Conservation (phyloP, 2,329 filamentous ascomycete genomes). For the Fusarium coffeatum region DNA sequence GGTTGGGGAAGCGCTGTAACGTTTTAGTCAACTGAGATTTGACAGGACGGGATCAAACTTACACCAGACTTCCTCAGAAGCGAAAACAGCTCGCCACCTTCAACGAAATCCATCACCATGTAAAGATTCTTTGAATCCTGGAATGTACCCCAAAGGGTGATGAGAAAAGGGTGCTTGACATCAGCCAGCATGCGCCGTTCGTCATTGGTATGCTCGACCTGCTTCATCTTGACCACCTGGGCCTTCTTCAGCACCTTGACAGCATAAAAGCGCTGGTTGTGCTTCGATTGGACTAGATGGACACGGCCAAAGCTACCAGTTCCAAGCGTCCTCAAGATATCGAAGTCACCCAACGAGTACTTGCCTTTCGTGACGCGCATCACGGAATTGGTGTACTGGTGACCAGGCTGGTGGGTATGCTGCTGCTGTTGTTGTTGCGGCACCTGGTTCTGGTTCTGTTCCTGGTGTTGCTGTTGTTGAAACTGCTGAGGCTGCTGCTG, state of each 20-base stretch:
- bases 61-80: conserved; percentile 92
- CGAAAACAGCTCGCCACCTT: conserved; percentile 97
- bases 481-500: conserved; percentile 38
- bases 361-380: conserved; percentile 90
- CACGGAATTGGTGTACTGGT: conserved; percentile 53
- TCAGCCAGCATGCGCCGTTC: conserved; percentile 95
- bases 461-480: conserved; percentile 33
- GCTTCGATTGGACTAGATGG: conserved; percentile 95
- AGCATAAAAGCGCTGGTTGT: conserved; percentile 98
- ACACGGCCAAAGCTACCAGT: conserved; percentile 98
- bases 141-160: conserved; percentile 98
- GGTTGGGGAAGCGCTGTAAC: conserved; percentile 91
- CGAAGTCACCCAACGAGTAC: conserved; percentile 92
- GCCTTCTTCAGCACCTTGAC: conserved; percentile 99
- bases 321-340: conserved; percentile 88
- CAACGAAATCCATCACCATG: conserved; percentile 99
- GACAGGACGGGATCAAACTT: conserved; percentile 50
- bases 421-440: conserved; percentile 46
- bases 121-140: conserved; percentile 95
- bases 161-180: conserved; percentile 97
- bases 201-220: conserved; percentile 99
- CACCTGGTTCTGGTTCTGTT: conserved; percentile 26
- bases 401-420: conserved; percentile 48
- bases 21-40: conserved; percentile 9
- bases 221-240: conserved; percentile 99